Evolutionary conservation across 2,329 filamentous ascomycete genomes (phyloP).

Genomic region (Colletotrichum eremochloae): DNA sequence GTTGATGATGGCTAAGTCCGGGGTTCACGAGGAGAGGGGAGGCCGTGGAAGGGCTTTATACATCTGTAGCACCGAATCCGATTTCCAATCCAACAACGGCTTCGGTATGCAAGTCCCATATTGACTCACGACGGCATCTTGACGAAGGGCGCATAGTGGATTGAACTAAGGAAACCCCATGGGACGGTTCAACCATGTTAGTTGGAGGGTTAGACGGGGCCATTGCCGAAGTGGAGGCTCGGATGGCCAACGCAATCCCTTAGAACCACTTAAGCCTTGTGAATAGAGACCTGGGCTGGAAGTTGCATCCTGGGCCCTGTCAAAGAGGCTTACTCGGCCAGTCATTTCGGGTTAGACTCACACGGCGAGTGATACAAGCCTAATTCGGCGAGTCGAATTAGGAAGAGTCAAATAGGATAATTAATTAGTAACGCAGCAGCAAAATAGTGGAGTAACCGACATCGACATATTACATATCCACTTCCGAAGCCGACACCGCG

Average conservation of each 20-base stretch:
- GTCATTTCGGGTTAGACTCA: slow-evolving; percentile 7
- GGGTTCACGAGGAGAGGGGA: neutral
- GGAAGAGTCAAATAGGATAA: slow-evolving; percentile 8
- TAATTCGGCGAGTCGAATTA: slow-evolving; percentile 25
- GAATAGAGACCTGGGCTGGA: neutral
- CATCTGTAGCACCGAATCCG: neutral
- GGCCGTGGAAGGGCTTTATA: slow-evolving; percentile 30
- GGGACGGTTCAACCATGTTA: slow-evolving; percentile 22
- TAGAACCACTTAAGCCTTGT: slow-evolving; percentile 8
- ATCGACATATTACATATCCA: neutral
- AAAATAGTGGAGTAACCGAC: neutral
- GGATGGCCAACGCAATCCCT: neutral
- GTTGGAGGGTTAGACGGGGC: slow-evolving; percentile 23
- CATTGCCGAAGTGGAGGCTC: slow-evolving; percentile 19
- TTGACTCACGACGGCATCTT: slow-evolving; percentile 33
- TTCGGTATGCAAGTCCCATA: neutral
- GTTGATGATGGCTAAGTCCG: neutral
- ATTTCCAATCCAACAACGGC: slow-evolving; percentile 21
- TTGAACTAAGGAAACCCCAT: neutral
- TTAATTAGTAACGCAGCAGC: slow-evolving; percentile 9
- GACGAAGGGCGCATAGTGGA: slow-evolving; percentile 35
- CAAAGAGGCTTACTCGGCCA: slow-evolving; percentile 8
- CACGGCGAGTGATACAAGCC: slow-evolving; percentile 9
- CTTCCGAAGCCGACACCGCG: slow-evolving; percentile 11
- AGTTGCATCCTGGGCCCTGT: slow-evolving; percentile 5